A percentile compares a stretch with the other conserved stretches of the same genome.
phyloP scores from a whole-genome alignment of 164 flowering plant species.

The Protea cynaroides region DNA sequence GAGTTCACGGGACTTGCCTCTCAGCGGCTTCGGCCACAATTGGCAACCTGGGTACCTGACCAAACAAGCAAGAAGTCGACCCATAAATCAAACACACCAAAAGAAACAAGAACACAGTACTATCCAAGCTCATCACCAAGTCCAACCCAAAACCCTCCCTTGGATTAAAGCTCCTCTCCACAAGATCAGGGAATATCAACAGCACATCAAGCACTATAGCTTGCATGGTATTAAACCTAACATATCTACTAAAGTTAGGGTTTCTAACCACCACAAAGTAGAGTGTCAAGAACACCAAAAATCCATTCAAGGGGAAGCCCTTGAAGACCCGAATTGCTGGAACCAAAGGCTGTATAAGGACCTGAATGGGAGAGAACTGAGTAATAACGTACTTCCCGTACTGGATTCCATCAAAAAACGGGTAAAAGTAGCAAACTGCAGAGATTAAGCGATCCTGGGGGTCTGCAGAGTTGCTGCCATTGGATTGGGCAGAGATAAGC shows the following conservation, averaged over 20 bases:
- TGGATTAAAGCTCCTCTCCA: slow-evolving; percentile 76
- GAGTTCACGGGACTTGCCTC: slow-evolving; percentile 67
- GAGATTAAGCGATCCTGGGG: slow-evolving; percentile 79
- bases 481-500: slow-evolving; percentile 27
- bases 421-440: slow-evolving; percentile 84
- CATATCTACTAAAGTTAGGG: slow-evolving; percentile 76
- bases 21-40: slow-evolving; percentile 98
- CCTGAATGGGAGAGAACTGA: slow-evolving; percentile 66
- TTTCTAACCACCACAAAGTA: slow-evolving; percentile 90
- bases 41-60: slow-evolving; percentile 90
- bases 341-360: slow-evolving; percentile 60
- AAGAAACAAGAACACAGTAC: slow-evolving; percentile 85
- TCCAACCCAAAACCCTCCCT: slow-evolving; percentile 80
- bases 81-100: slow-evolving; percentile 84
- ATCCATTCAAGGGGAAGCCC: slow-evolving; percentile 89
- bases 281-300: slow-evolving; percentile 69
- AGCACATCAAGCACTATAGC: slow-evolving; percentile 92
- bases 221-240: slow-evolving; percentile 97
- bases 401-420: slow-evolving; percentile 88
- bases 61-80: slow-evolving; percentile 69
- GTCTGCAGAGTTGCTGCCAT: slow-evolving; percentile 41
- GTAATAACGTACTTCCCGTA: slow-evolving; percentile 81
- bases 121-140: slow-evolving; percentile 88
- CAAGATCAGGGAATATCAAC: slow-evolving; percentile 81
- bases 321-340: slow-evolving; percentile 83